A percentile compares a stretch with the other conserved stretches of the same genome.
Evolutionary conservation across 768 basidiomycete species (phyloP).

Genomic region (Boletus insuetus): DNA sequence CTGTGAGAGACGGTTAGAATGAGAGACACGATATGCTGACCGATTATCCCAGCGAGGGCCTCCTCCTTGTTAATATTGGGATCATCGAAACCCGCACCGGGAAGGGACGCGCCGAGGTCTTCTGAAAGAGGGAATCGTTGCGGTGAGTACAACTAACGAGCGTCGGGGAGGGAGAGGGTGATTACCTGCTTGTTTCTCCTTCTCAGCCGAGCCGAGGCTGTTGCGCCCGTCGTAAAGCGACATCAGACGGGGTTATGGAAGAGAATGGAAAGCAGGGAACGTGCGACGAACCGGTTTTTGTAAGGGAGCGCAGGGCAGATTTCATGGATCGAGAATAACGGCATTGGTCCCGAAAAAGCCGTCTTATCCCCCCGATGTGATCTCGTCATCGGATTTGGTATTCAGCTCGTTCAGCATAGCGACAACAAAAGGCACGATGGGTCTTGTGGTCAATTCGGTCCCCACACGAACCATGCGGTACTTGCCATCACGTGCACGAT

Average conservation of each 20-base stretch:
- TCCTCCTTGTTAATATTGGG: slow-evolving; percentile 35
- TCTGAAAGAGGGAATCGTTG: neutral
- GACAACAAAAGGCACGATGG: neutral
- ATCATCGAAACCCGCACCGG: slow-evolving; percentile 33
- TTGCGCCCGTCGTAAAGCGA: slow-evolving; percentile 16
- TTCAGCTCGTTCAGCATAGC: too few relatives aligned
- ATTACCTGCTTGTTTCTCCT: slow-evolving; percentile 22
- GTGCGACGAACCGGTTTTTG: slow-evolving; percentile 12
- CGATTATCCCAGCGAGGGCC: slow-evolving; percentile 26
- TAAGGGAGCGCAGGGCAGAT: neutral
- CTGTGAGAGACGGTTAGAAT: slow-evolving; percentile 16
- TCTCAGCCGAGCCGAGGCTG: slow-evolving; percentile 21
- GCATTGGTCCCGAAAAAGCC: neutral
- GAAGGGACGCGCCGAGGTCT: neutral
- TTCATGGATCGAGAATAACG: neutral
- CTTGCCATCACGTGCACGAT: slow-evolving; percentile 1
- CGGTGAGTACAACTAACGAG: neutral
- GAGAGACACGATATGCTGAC: slow-evolving; percentile 7
- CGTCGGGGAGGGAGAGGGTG: neutral
- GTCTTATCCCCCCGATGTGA: neutral
- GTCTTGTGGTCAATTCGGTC: neutral
- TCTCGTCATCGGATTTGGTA: neutral
- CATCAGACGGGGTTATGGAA: slow-evolving; percentile 12
- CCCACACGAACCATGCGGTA: slow-evolving; percentile 2
- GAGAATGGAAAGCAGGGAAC: neutral